A percentile compares a stretch with the other conserved stretches of the same genome.
Evolutionary conservation across 306 rosid genomes (phyloP).

Genomic region (Trifolium fragiferum): DNA sequence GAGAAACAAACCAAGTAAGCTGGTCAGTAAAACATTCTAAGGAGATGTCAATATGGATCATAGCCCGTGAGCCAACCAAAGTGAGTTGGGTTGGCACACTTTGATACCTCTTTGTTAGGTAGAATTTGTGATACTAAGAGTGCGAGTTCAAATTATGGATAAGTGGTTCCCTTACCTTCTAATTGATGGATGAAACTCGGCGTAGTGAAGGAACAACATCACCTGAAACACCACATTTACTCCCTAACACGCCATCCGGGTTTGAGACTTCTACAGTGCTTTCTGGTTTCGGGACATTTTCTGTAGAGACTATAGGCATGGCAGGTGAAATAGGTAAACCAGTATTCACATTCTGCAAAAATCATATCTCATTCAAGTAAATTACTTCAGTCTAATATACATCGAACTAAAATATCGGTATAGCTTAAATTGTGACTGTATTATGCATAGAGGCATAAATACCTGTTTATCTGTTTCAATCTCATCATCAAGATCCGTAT

Average conservation of each 20-base stretch:
- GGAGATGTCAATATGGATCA: neutral
- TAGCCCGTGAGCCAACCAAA: neutral
- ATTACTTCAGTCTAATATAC: neutral
- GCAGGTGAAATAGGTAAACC: conserved; percentile 44
- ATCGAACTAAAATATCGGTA: neutral
- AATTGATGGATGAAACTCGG: conserved; percentile 49
- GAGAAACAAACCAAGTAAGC: conserved; percentile 19
- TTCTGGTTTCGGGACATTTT: conserved; percentile 38
- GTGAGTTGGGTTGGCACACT: neutral
- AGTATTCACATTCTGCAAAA: conserved; percentile 50
- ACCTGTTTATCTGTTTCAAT: conserved; percentile 47
- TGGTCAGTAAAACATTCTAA: neutral
- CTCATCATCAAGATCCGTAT: conserved; percentile 46
- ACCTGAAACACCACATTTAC: conserved; percentile 38
- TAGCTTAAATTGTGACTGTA: conserved; percentile 9
- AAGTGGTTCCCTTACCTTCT: conserved; percentile 36
- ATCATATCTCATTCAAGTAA: conserved; percentile 28
- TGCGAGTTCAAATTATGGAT: neutral
- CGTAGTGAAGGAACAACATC: conserved; percentile 50
- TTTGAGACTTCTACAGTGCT: conserved; percentile 34
- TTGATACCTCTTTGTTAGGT: too few relatives aligned
- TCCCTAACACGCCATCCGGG: conserved; percentile 20
- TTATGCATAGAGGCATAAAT: conserved; percentile 41
- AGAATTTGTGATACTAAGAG: neutral
- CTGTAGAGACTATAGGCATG: conserved; percentile 27